Conservation (phyloP, 345 rosid species). For the Luvunga scandens region DNA sequence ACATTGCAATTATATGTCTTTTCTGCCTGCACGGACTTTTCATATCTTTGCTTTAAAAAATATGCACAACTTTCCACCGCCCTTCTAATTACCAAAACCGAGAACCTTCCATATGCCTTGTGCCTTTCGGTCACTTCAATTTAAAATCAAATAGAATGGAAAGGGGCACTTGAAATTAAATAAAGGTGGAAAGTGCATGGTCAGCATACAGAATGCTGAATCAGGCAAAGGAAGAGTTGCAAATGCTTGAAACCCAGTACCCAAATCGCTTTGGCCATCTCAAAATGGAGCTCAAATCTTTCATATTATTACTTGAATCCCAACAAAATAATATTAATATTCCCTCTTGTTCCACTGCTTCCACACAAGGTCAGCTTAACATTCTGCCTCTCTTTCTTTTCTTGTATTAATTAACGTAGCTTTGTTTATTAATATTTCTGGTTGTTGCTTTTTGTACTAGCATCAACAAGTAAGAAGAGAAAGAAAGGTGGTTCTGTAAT, state of each 20-base stretch:
- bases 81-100: neutral
- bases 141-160: neutral
- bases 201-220: neutral
- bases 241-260: constrained; percentile 3
- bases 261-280: constrained; percentile 1
- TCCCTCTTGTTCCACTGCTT: neutral
- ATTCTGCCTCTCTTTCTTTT: neutral
- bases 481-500: neutral
- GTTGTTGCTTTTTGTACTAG: neutral
- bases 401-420: too few species aligned
- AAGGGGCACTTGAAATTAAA: neutral
- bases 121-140: neutral
- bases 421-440: neutral
- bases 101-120: neutral
- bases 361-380: neutral
- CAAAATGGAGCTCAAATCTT: constrained; percentile 3
- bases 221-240: constrained; percentile 7
- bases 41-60: neutral
- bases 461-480: constrained; percentile 5
- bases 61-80: neutral
- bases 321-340: neutral
- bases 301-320: neutral
- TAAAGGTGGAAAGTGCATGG: neutral
- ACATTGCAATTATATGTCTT: neutral
- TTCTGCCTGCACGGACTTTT: neutral